These are phyloP conservation scores for Lentinula sp. DNA, from an alignment of 768 basidiomycete genomes.

Conservation along the genomic window DNA sequence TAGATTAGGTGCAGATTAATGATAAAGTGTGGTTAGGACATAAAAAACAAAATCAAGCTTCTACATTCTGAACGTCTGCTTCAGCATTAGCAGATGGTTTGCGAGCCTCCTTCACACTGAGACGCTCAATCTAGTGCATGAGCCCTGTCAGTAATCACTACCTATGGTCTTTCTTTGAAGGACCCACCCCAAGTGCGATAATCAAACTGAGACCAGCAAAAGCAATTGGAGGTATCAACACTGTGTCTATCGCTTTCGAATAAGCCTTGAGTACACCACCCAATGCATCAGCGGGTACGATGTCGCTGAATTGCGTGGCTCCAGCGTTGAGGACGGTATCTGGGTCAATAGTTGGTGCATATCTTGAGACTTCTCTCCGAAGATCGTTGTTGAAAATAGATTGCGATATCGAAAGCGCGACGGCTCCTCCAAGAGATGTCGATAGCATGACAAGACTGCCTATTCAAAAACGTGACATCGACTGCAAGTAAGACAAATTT, in stretches of 20 bases:
- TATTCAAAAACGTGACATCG: background rate
- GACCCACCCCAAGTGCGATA: background rate
- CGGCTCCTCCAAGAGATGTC: conserved; percentile 5
- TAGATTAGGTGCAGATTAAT: too few species aligned
- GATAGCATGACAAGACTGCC: conserved; percentile 9
- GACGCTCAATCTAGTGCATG: background rate
- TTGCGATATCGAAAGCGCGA: conserved; percentile 8
- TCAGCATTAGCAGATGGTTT: background rate
- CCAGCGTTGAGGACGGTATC: conserved; percentile 2
- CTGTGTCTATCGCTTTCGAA: conserved; percentile 7
- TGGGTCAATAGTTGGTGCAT: conserved; percentile 6
- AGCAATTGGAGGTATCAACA: conserved; percentile 10
- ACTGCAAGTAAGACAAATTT: background rate
- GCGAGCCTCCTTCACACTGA: background rate
- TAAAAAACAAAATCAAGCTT: too few species aligned
- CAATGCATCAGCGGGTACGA: conserved; percentile 2
- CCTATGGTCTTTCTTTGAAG: background rate
- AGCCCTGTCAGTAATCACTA: too few species aligned
- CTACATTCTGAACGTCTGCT: background rate
- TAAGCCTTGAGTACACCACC: conserved; percentile 9
- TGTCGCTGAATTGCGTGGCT: conserved; percentile 6
- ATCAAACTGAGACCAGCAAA: conserved; percentile 4
- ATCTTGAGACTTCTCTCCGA: background rate
- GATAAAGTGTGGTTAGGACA: too few species aligned
- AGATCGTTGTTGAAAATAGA: conserved; percentile 9